phyloP scores from a whole-genome alignment of 1,139 yeast species.

The Wickerhamomyces sp. region DNA sequence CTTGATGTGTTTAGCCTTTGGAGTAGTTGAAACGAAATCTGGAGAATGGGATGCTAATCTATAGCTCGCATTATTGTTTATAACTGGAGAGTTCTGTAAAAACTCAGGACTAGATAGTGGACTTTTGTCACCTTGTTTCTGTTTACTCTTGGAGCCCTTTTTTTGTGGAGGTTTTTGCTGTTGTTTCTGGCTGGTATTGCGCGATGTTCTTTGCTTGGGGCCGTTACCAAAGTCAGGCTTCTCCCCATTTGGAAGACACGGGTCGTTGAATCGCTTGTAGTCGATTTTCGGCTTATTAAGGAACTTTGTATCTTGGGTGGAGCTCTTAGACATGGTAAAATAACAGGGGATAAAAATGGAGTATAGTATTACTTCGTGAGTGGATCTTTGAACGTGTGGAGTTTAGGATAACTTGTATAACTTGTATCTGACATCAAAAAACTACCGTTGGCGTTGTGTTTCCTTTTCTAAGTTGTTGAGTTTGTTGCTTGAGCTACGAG shows the following conservation, averaged over 20 bases:
- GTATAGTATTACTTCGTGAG: too few species aligned
- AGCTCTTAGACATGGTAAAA: background rate
- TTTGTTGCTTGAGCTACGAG: too few species aligned
- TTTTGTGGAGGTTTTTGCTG: background rate
- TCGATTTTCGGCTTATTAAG: constrained; percentile 23
- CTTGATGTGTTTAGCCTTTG: background rate
- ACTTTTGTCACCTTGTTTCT: background rate
- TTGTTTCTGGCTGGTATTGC: background rate
- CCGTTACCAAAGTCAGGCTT: constrained; percentile 8
- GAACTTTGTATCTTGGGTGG: constrained; percentile 4
- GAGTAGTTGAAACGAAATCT: background rate
- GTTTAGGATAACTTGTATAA: too few species aligned
- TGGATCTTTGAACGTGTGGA: background rate
- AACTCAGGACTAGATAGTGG: background rate
- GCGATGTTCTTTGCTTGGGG: background rate
- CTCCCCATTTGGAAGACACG: constrained; percentile 7
- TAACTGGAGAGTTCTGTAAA: background rate
- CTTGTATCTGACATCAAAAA: constrained; percentile 1
- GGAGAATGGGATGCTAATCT: background rate
- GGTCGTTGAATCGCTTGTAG: constrained; percentile 1
- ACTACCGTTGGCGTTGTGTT: background rate
- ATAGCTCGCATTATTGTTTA: background rate
- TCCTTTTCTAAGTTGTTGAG: background rate
- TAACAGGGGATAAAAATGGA: too few species aligned
- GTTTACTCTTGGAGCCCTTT: background rate